Evolutionary conservation across 2,329 filamentous ascomycete species (phyloP).

Genomic region (Diplodia sapinea): DNA sequence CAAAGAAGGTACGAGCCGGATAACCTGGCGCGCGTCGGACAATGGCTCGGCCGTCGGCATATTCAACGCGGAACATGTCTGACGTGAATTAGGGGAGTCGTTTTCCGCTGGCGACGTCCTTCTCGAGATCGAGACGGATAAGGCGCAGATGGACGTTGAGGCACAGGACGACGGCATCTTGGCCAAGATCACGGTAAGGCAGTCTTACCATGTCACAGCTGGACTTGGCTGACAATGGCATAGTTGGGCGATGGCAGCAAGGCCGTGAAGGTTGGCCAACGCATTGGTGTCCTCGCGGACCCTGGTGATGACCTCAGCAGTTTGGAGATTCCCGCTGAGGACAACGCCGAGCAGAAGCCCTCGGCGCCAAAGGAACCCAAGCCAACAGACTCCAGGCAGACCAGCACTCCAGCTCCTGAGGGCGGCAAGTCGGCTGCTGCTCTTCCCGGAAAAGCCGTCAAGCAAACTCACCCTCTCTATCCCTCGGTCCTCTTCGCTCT

Average conservation of each 20-base stretch:
- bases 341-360: conserved; percentile 33
- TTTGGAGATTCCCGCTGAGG: conserved; percentile 75
- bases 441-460: conserved; percentile 58
- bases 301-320: conserved; percentile 76
- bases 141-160: conserved; percentile 94
- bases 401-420: conserved; percentile 44
- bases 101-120: conserved; percentile 85
- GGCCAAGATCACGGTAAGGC: conserved; percentile 73
- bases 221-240: conserved; percentile 16
- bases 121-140: conserved; percentile 92
- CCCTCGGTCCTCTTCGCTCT: conserved; percentile 86
- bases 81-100: conserved; percentile 62
- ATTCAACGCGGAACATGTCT: conserved; percentile 32
- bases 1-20: conserved; percentile 68
- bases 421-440: conserved; percentile 65
- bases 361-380: conserved; percentile 45
- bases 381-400: conserved; percentile 34
- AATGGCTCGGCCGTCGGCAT: conserved; percentile 1
- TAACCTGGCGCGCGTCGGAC: conserved; percentile 3
- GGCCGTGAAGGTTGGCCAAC: conserved; percentile 74
- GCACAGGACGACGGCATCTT: conserved; percentile 87
- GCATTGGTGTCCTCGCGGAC: conserved; percentile 85
- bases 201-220: background rate
- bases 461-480: conserved; percentile 74
- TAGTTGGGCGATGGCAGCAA: conserved; percentile 73